Percentiles rank a stretch among this genome's conserved stretches.
Evolutionary conservation across 2,329 filamentous ascomycete genomes (phyloP).

Genomic region (Aspergillus uvarum): DNA sequence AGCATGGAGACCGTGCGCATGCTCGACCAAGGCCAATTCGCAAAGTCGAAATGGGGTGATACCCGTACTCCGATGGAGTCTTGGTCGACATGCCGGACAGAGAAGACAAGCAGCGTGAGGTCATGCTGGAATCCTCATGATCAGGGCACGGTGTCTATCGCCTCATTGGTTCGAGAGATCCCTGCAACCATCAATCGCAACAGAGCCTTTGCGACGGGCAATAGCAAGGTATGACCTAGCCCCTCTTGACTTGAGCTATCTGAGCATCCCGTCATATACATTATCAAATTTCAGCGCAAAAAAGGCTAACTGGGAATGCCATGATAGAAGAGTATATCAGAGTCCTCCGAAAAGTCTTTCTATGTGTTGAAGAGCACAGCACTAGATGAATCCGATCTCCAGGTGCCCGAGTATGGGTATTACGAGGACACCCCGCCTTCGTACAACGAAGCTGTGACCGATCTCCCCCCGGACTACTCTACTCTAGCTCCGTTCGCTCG

Average conservation of each 20-base stretch:
- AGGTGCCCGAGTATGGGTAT: slow-evolving; percentile 15
- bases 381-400: slow-evolving; percentile 15
- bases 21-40: slow-evolving; percentile 1
- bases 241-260: neutral
- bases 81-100: neutral
- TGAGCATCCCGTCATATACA: no score
- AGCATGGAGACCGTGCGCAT: slow-evolving; percentile 21
- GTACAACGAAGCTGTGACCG: slow-evolving; percentile 33
- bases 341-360: slow-evolving; percentile 1
- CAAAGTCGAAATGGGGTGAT: neutral
- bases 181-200: neutral
- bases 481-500: slow-evolving; percentile 29
- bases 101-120: neutral
- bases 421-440: slow-evolving; percentile 31
- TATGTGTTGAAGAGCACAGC: neutral
- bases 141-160: no score
- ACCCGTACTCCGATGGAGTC: neutral
- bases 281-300: neutral
- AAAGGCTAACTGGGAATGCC: neutral
- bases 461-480: slow-evolving; percentile 38
- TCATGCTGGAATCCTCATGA: no score
- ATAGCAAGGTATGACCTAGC: neutral
- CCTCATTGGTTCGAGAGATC: neutral
- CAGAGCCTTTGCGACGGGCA: neutral
- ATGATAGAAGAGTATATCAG: slow-evolving; percentile 2